Evolutionary conservation across 441 rosid species (phyloP), one percentile per base, ranked within the genome.

Genomic region (Biscutella laevigata): DNA sequence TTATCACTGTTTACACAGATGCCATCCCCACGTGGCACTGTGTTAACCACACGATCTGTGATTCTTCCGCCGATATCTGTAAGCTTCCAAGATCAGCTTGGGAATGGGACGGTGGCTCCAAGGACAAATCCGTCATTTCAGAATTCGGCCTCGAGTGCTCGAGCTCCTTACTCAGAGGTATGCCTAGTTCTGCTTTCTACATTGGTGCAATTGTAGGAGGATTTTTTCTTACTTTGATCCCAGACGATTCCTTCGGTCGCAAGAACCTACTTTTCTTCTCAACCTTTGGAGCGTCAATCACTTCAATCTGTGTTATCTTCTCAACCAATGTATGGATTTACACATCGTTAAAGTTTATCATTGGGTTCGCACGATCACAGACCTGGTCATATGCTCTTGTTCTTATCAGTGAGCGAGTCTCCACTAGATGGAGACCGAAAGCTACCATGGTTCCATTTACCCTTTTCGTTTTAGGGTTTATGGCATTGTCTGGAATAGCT

Each of bases 121-220:
- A 13, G 38, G 58, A 33, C 19, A 29, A 3, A 38, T 42, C 65
- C 13, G 25, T 59, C 41, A 41, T 73, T 36, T 70, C 72, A n/a
- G 68, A 66, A 1, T 73, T 69, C 12, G 53, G 50, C n/a, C 86
- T 82, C 0, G 71, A 77, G 22, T 78, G 89, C 25, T 67, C 81
- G 0, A 69, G 51, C 51, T 71, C 88, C 0, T 14, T 78, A 22
- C 29, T 82, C 66, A 77, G 58, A 37, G 85, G 85, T 61, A 63
- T 86, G 6, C 89, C 89, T 0, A 82, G 80, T 1, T 79, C 92
- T 20, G 72, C 89, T 19, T 86, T 76, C 76, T 81, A 81, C 78
- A 10, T 75, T 7, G 95, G 95, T 6, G 81, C 81, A 14, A 55
- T 87, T 0, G 44, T 59, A 0, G 94, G 95, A 0, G 92, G 89